Base-by-base conservation (phyloP, 2,329 filamentous ascomycete species). In the Leptographium wingfieldii region DNA sequence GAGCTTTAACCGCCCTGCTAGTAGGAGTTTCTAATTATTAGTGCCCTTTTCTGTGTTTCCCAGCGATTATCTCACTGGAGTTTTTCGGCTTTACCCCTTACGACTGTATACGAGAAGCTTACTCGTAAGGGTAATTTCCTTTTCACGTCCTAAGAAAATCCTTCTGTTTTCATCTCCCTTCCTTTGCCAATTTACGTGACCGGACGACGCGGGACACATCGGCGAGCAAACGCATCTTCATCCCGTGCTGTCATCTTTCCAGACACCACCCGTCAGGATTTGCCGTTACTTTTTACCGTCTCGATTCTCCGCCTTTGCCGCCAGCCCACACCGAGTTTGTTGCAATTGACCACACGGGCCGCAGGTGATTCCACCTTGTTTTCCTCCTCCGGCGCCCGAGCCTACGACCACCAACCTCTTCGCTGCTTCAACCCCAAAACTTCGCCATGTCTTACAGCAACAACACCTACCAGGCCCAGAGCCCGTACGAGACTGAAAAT, bases 391-490 rank as follows among this genome's bases (percentile, higher is more conserved):
- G 9, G 48, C 25, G 10, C 9, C 22, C 48, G 22, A 51, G 22
- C 48, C 48, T 11, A 27, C 48, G 11, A 16, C 11, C 49, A 52
- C 16, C 16, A 22, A 16, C 40, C 55, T 35, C 10, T 35, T 51
- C 19, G 56, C 48, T 33, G 22, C 29, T 19, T 9, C 27, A 10
- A 16, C 19, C 4, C 35, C 54, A 10, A 19, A 7, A 25, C 46
- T 14, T 22, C 53, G 16, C 11, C 57, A 61, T 61, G 60, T 43
- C 60, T 31, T 61, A 61, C 60, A 61, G 52, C 59, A 58, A 48
- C 43, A 25, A 35, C 22, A 12, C n/a, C 48, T 51, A 51, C 48
- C 48, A 51, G 48, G 22, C 48, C 12, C 49, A 52, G 49, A 52
- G n/a, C 27, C 49, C 49, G 25, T 49, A 56, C 54, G 38, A 58